A percentile compares a stretch with the other conserved stretches of the same genome.
phyloP scores from a whole-genome alignment of 116 monocot species.

The Thalassia testudinum region DNA sequence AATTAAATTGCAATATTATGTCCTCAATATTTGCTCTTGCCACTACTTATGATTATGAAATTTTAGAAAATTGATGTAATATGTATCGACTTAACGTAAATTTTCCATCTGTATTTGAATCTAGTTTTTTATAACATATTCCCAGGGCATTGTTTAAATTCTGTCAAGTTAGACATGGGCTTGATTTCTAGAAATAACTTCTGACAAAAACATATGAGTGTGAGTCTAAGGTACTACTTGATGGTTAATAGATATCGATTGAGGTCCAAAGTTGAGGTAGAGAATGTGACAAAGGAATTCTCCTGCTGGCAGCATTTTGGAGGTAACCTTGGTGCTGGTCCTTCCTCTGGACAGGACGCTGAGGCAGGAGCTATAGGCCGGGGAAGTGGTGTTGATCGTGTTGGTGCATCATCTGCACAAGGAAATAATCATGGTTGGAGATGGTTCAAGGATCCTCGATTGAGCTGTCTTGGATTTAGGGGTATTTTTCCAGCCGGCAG shows the following conservation, averaged over 20 bases:
- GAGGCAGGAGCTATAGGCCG: constrained; percentile 55
- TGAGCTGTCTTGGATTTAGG: constrained; percentile 60
- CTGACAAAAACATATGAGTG: too few relatives aligned
- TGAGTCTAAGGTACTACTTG: too few relatives aligned
- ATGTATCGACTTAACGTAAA: too few relatives aligned
- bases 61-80: too few relatives aligned
- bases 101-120: too few relatives aligned
- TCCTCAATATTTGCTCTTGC: too few relatives aligned
- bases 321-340: constrained; percentile 11
- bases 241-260: constrained; percentile 41
- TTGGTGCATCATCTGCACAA: constrained; percentile 37
- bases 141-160: too few relatives aligned
- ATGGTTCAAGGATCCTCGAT: constrained; percentile 81
- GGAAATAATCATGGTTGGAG: constrained; percentile 56
- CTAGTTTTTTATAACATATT: too few relatives aligned
- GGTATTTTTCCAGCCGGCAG: constrained; percentile 78
- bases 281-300: constrained; percentile 44
- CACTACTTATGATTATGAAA: too few relatives aligned
- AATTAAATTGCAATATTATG: too few relatives aligned
- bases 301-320: constrained; percentile 92
- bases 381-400: constrained; percentile 42
- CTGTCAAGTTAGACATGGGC: too few relatives aligned
- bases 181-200: too few relatives aligned
- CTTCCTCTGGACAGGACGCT: constrained; percentile 33
- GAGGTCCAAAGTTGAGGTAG: constrained; percentile 85